phyloP scores from a whole-genome alignment of 2,329 filamentous ascomycete species.

The Colletotrichum zoysiae region DNA sequence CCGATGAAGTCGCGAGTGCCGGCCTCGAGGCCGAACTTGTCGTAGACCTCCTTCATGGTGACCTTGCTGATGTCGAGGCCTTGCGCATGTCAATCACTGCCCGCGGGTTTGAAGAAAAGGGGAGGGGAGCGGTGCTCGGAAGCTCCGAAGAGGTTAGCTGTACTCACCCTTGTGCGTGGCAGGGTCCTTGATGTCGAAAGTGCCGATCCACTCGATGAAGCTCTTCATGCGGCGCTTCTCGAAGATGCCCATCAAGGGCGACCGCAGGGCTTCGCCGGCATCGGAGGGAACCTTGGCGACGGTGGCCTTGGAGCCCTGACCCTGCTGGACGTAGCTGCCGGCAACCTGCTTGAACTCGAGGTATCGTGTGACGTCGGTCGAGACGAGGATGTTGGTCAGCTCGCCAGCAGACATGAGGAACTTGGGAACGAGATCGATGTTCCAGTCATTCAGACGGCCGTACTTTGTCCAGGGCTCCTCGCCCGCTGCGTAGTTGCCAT shows the following conservation, averaged over 20 bases:
- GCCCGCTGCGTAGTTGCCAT: constrained; percentile 82
- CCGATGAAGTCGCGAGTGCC: constrained; percentile 95
- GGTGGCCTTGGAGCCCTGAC: constrained; percentile 82
- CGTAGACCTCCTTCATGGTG: constrained; percentile 98
- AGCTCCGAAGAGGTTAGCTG: neutral
- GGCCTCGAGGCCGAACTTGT: constrained; percentile 94
- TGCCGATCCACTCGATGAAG: constrained; percentile 95
- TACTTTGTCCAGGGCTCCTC: constrained; percentile 99
- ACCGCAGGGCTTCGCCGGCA: constrained; percentile 88
- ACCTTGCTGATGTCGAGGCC: constrained; percentile 82
- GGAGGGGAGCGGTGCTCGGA: neutral
- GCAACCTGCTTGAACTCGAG: constrained; percentile 95
- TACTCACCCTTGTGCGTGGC: constrained; percentile 87
- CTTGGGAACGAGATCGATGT: constrained; percentile 98
- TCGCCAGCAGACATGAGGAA: constrained; percentile 99
- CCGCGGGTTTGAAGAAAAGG: too few species aligned
- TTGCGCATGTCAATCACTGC: constrained; percentile 50
- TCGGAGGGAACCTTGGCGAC: constrained; percentile 98
- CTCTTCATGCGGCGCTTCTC: constrained; percentile 98
- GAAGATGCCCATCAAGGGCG: constrained; percentile 95
- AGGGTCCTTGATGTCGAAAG: constrained; percentile 85
- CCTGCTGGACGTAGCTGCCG: constrained; percentile 96
- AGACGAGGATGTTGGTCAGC: constrained; percentile 97
- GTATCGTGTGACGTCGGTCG: constrained; percentile 90
- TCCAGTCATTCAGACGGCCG: constrained; percentile 97